Conservation (phyloP, 2,329 filamentous ascomycete species). For the Dryadomyces sulphureus region DNA sequence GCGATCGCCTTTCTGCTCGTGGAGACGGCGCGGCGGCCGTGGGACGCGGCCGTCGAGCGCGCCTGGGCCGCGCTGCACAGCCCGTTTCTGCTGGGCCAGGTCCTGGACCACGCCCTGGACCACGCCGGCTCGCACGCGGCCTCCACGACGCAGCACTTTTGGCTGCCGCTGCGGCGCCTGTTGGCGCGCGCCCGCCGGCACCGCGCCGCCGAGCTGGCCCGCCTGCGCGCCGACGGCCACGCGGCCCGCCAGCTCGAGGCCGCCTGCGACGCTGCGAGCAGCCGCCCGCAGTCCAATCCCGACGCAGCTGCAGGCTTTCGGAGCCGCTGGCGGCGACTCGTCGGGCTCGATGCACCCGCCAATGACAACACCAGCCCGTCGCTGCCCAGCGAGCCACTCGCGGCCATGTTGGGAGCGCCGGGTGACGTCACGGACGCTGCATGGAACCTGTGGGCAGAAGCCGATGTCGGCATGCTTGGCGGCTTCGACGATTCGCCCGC, state of each 20-base stretch:
- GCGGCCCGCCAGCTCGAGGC: slow-evolving; percentile 16
- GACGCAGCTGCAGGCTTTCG: slow-evolving; percentile 14
- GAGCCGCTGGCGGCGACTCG: slow-evolving; percentile 19
- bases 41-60: slow-evolving; percentile 29
- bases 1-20: slow-evolving; percentile 40
- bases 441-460: too few relatives aligned
- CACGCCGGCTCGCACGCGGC: too few relatives aligned
- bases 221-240: slow-evolving; percentile 16
- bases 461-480: too few relatives aligned
- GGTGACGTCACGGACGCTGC: too few relatives aligned
- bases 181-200: slow-evolving; percentile 23
- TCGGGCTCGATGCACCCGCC: slow-evolving; percentile 10
- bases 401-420: too few relatives aligned
- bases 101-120: background rate
- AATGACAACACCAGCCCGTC: too few relatives aligned
- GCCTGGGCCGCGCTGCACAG: slow-evolving; percentile 33
- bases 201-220: slow-evolving; percentile 20
- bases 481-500: too few relatives aligned
- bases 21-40: slow-evolving; percentile 29
- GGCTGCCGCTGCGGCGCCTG: slow-evolving; percentile 25
- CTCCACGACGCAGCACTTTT: slow-evolving; percentile 17
- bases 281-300: slow-evolving; percentile 14
- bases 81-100: slow-evolving; percentile 18
- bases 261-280: slow-evolving; percentile 16
- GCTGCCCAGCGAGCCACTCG: too few relatives aligned